These are phyloP conservation scores for Eremothecium coryli DNA, from an alignment of 1,139 yeast species.

Conservation along the genomic window DNA sequence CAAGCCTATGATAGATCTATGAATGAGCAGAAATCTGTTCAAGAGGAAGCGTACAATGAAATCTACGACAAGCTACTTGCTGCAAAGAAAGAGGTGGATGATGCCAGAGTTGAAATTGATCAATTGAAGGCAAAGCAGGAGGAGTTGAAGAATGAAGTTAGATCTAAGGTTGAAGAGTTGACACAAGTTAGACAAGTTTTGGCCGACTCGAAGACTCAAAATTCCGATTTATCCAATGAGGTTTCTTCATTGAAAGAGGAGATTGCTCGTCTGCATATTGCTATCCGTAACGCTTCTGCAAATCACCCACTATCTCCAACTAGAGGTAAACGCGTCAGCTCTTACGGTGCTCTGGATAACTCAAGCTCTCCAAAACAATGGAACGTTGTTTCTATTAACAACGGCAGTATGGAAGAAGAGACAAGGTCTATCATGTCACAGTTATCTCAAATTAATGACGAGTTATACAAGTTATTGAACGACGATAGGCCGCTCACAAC, in stretches of 20 bases:
- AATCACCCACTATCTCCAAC: slow-evolving; percentile 20
- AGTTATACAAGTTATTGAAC: slow-evolving; percentile 61
- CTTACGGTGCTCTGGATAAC: slow-evolving; percentile 11
- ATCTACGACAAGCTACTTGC: slow-evolving; percentile 50
- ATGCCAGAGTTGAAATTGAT: slow-evolving; percentile 55
- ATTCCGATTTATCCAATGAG: slow-evolving; percentile 57
- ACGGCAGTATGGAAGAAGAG: slow-evolving; percentile 36
- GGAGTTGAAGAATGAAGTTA: slow-evolving; percentile 54
- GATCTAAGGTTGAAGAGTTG: slow-evolving; percentile 52
- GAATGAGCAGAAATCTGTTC: slow-evolving; percentile 39
- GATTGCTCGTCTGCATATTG: slow-evolving; percentile 40
- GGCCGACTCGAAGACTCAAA: slow-evolving; percentile 56
- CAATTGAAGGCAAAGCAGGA: slow-evolving; percentile 58
- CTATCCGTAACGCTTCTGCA: slow-evolving; percentile 31
- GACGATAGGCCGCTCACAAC: slow-evolving; percentile 71
- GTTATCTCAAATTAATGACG: slow-evolving; percentile 50
- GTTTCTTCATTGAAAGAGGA: slow-evolving; percentile 63
- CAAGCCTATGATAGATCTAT: slow-evolving; percentile 43
- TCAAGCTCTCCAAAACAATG: slow-evolving; percentile 13
- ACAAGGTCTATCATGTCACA: slow-evolving; percentile 45
- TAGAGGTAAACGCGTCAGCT: slow-evolving; percentile 13
- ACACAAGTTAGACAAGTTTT: slow-evolving; percentile 54
- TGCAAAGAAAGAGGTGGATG: slow-evolving; percentile 50
- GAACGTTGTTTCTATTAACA: slow-evolving; percentile 15
- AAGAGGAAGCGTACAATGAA: slow-evolving; percentile 41